These are phyloP conservation scores for Diplogelasinospora grovesii DNA, from an alignment of 495 filamentous ascomycete species.

Conservation along the genomic window DNA sequence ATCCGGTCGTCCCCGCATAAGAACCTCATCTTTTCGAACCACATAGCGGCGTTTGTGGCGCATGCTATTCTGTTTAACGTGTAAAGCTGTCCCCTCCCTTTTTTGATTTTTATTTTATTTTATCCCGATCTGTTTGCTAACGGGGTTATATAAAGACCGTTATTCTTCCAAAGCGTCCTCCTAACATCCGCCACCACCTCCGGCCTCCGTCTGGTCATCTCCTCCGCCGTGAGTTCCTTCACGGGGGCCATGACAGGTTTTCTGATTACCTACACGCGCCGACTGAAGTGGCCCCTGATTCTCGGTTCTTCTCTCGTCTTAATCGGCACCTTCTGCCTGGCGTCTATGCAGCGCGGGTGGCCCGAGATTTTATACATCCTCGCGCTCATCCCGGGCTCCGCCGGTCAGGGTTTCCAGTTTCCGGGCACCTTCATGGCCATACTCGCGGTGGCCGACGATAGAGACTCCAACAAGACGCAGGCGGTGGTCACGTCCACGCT, in stretches of 20 bases:
- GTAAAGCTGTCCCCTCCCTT: slow-evolving; percentile 12
- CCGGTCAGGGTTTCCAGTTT: slow-evolving; percentile 61
- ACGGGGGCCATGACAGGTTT: slow-evolving; percentile 61
- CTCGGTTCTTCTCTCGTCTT: slow-evolving; percentile 50
- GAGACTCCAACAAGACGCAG: too few relatives aligned
- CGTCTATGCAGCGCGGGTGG: slow-evolving; percentile 44
- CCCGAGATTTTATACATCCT: slow-evolving; percentile 54
- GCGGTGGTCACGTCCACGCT: slow-evolving; percentile 69
- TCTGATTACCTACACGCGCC: slow-evolving; percentile 59
- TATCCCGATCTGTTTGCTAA: too few relatives aligned
- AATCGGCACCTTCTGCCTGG: slow-evolving; percentile 46
- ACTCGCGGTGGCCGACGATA: slow-evolving; percentile 58
- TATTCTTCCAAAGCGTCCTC: slow-evolving; percentile 78
- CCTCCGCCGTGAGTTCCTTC: slow-evolving; percentile 50
- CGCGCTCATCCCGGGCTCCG: slow-evolving; percentile 52
- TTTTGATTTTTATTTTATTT: too few relatives aligned
- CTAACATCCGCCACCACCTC: slow-evolving; percentile 64
- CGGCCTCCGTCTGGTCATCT: slow-evolving; percentile 61
- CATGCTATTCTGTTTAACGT: slow-evolving; percentile 73
- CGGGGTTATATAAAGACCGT: too few relatives aligned
- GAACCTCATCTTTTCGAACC: slow-evolving; percentile 64
- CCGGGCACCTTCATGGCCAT: slow-evolving; percentile 61
- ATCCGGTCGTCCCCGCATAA: slow-evolving; percentile 53
- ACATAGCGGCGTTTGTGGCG: slow-evolving; percentile 54
- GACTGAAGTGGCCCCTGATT: slow-evolving; percentile 56